Evolutionary conservation across 192 early-diverging fungal genomes (phyloP), one percentile per base, ranked within the genome.

Genomic region (Diversispora eburnea): DNA sequence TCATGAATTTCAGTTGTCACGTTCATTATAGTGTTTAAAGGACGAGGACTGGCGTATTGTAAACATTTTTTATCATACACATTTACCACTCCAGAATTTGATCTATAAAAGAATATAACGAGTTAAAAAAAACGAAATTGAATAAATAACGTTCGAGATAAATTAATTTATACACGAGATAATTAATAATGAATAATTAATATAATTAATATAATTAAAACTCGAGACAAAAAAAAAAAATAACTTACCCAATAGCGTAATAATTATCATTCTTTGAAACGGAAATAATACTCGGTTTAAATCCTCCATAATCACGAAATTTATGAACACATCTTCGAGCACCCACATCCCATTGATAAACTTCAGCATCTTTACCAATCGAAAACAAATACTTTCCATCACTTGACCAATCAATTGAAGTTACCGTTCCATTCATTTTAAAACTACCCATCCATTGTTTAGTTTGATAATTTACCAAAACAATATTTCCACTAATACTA

Each of bases 371-470:
- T 3, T 81, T 79, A 22, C 93, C 92, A 51, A 93, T 83, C 39
- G 89, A 89, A 82, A 84, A 94, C 60, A 97, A 67, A 73, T 84
- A 91, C 42, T 88, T 82, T 17, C 91, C 90, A 78, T 98, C 94
- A 15, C 80, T 79, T 0, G 92, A 91, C 83, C 95, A 98, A 25
- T 89, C 86, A 4, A 94, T 79, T 17, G 88, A 83, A 7, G 81
- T 78, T 4, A 90, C 90, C 4, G 82, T 82, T n/a, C 88, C 90
- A 78, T 97, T 98, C 92, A 99, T 94, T 75, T 93, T 91, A 72
- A 99, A 72, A 72, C 90, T 92, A 60, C 82, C 88, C 46, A 95
- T 86, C 92, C 92, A 95, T 77, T 95, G 93, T 77, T 93, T 95
- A 17, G 95, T 95, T 9, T 80, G 77, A 17, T 82, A 83, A 0